Evolutionary conservation across 2,329 filamentous ascomycete species (phyloP).

Genomic region (Metarhizium robertsii): DNA sequence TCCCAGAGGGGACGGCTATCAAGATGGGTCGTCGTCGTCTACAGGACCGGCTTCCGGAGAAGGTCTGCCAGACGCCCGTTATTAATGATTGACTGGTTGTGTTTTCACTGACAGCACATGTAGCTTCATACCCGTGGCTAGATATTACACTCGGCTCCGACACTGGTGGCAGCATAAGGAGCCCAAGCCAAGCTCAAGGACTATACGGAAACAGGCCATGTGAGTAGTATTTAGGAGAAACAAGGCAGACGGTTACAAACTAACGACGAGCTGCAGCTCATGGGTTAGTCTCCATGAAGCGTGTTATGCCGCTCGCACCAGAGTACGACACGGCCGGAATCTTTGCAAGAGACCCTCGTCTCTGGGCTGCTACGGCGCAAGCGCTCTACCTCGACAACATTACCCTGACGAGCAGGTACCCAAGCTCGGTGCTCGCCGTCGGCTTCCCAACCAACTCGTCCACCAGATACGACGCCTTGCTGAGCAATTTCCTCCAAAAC

Average conservation of each 20-base stretch:
- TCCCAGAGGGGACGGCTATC: conserved; percentile 37
- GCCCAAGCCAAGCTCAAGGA: conserved; percentile 33
- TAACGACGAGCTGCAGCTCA: conserved; percentile 14
- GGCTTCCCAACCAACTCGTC: conserved; percentile 14
- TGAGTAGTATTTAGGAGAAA: neutral
- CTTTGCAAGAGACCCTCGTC: conserved; percentile 24
- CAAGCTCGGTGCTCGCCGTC: conserved; percentile 20
- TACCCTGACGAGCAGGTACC: conserved; percentile 18
- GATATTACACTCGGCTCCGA: conserved; percentile 34
- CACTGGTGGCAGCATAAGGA: conserved; percentile 36
- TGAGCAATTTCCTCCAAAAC: neutral
- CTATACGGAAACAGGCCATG: conserved; percentile 35
- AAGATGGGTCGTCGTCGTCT: conserved; percentile 31
- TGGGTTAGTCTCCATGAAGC: conserved; percentile 26
- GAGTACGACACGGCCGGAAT: conserved; percentile 35
- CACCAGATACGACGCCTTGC: conserved; percentile 6
- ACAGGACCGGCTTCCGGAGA: conserved; percentile 15
- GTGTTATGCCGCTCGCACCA: conserved; percentile 30
- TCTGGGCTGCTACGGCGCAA: conserved; percentile 23
- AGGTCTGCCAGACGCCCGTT: neutral
- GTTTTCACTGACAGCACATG: neutral
- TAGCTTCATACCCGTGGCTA: conserved; percentile 33
- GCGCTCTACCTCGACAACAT: conserved; percentile 24
- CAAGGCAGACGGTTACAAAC: neutral
- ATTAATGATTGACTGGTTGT: too few relatives aligned